Evolutionary conservation across 176 grass and related monocot species (phyloP).

Genomic region (Zoysia pacifica): DNA sequence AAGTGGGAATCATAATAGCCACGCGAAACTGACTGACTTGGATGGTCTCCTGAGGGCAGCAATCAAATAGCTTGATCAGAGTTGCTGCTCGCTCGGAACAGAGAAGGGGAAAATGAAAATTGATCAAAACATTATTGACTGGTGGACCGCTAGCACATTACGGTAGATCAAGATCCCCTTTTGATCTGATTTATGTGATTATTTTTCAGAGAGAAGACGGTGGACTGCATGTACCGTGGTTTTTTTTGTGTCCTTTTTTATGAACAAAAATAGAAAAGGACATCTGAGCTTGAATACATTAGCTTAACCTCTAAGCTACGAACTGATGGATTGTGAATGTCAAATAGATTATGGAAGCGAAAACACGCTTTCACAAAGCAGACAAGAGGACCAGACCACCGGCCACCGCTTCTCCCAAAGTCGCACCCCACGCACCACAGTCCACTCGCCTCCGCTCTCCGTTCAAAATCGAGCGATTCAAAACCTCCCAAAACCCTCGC

Average conservation of each 20-base stretch:
- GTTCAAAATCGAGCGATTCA: constrained; percentile 38
- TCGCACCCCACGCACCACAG: not conserved
- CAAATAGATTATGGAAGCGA: not conserved
- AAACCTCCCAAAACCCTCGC: constrained; percentile 52
- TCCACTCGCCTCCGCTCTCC: not conserved
- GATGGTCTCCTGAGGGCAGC: no score
- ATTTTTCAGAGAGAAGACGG: no score
- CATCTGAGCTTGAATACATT: not conserved
- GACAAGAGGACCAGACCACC: not conserved
- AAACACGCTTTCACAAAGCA: not conserved
- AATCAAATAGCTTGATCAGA: no score
- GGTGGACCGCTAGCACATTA: no score
- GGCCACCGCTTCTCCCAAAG: not conserved
- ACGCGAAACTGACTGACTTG: no score
- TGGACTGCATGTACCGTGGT: no score
- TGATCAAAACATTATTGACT: no score
- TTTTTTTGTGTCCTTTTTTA: not conserved
- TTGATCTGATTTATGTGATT: no score
- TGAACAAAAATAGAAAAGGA: not conserved
- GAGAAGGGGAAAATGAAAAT: no score
- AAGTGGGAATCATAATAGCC: no score
- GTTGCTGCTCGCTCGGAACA: no score
- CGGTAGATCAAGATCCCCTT: no score
- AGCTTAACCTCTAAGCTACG: constrained; percentile 31
- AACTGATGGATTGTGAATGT: not conserved